Evolutionary conservation across 2,329 filamentous ascomycete species (phyloP), one percentile per base, ranked within the genome.

Genomic region (Cladorrhinum sp.): DNA sequence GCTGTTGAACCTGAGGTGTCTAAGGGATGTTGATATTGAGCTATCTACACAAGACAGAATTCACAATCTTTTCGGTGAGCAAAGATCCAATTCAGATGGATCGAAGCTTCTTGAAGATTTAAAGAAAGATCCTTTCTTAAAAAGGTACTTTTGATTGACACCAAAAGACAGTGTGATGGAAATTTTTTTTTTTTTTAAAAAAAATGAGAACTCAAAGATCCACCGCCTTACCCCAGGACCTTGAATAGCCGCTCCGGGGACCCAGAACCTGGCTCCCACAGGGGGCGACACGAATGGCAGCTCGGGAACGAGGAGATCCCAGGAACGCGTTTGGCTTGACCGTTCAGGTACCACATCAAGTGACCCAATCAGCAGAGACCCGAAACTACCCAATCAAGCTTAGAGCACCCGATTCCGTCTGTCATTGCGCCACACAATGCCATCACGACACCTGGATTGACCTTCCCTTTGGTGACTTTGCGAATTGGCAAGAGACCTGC

Each of bases 341-440:
- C 49, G 48, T 64, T 66, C 66, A 69, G 67, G 66, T 65, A 68
- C 67, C 58, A 57, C 50, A 27, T 56, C 66, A 54, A 62, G 66
- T 68, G 67, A 69, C 65, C 67, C 67, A 68, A 69, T 69, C 65
- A 69, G 62, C 64, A 63, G 67, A 58, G 59, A 50, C 59, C 20
- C 16, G 16, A 22, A 63, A 38, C 59, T 68, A 45, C 67, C 65
- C 59, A 57, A 68, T 65, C 32, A 55, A 58, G 66, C 38, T 64
- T 66, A 65, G 59, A 50, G 50, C 27, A 27, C 25, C 24, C 24
- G 45, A 58, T 67, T 64, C 41, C 38, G 62, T 65, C 66, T 62
- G 64, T 64, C 62, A 62, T 50, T 61, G 61, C 55, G 57, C 57
- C 58, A 59, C 62, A 55, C 55, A 62, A 65, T 67, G 65, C 59